These are phyloP conservation scores for Trametes villosa DNA, from an alignment of 768 basidiomycete species.

Conservation along the genomic window DNA sequence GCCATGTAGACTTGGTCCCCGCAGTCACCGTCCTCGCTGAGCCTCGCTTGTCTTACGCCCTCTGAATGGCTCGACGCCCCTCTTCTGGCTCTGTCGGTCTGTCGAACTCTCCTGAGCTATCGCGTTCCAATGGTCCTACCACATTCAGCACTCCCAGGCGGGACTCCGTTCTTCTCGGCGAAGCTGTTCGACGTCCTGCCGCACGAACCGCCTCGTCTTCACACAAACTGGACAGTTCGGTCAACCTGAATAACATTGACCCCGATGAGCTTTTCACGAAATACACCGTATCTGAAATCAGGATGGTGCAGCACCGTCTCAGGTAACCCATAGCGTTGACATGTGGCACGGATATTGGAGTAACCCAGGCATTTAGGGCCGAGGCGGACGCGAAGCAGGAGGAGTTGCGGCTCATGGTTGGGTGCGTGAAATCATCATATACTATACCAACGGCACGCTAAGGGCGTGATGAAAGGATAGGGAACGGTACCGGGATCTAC, in stretches of 20 bases:
- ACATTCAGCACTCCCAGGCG: conserved; percentile 24
- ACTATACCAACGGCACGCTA: conserved; percentile 16
- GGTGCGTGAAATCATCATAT: conserved; percentile 58
- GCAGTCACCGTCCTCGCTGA: background rate
- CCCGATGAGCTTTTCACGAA: conserved; percentile 79
- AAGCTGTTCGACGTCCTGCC: conserved; percentile 10
- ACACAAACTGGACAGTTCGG: conserved; percentile 15
- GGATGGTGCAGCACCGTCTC: conserved; percentile 64
- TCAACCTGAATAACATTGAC: conserved; percentile 41
- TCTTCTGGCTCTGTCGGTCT: conserved; percentile 38
- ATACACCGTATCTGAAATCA: conserved; percentile 74
- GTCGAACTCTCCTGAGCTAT: conserved; percentile 27
- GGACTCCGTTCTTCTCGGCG: background rate
- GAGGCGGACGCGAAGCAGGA: conserved; percentile 90
- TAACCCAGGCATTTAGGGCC: conserved; percentile 44
- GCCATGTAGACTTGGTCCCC: background rate
- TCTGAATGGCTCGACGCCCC: conserved; percentile 45
- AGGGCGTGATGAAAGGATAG: conserved; percentile 64
- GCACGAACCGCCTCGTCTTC: conserved; percentile 24
- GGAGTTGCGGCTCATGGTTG: conserved; percentile 88
- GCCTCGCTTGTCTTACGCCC: background rate
- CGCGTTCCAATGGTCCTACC: conserved; percentile 25
- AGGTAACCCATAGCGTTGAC: conserved; percentile 41
- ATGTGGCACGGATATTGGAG: background rate
- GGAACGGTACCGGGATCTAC: conserved; percentile 86